Evolutionary conservation across 805 yeast genomes (phyloP), one percentile per base, ranked within the genome.

Genomic region (Monosporozyma servazzii): DNA sequence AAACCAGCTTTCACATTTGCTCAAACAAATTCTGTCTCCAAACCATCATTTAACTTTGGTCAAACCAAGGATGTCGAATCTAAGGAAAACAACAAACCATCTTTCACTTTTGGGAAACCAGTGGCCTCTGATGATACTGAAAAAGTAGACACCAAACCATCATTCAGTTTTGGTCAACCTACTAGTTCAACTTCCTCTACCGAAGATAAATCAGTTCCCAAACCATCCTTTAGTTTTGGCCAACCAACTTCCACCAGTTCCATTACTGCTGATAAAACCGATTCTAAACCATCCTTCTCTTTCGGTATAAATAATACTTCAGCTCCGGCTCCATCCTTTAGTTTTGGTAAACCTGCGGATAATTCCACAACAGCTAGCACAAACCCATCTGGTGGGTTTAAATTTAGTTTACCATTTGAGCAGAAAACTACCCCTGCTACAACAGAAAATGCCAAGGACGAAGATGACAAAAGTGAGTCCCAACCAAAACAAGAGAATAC

Each of bases 401-500:
- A 68, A 18, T 65, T 67, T 48, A 55, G 61, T 9, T 48, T 67
- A 37, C 72, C 72, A 4, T 68, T 67, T 54, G 62, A 59, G 49
- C 65, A 66, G 48, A 61, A 57, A 18, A 23, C 54, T 4, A 15
- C 53, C 7, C 27, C 55, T n/a, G 43, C 59, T 15, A 49, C 50
- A 6, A 36, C 62, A 4, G 50, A 59, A 5, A 33, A 3, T 21
- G 23, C 3, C 8, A 41, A 13, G 17, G 21, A 20, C 4, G 44
- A 20, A 13, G 44, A 56, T 2, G 48, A 55, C 11, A 44, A 61
- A 17, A 55, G 59, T 18, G 53, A 57, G 1, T 49, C 57, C n/a
- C 17, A n/a, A 54, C 52, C 17, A 73, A 68, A 21, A 75, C 31
- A 73, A 40, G 78, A 71, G 45, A 76, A 74, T 52, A 74, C 73